Evolutionary conservation across 148 eudicot species (phyloP).

Genomic region (Amaranthus palmeri): DNA sequence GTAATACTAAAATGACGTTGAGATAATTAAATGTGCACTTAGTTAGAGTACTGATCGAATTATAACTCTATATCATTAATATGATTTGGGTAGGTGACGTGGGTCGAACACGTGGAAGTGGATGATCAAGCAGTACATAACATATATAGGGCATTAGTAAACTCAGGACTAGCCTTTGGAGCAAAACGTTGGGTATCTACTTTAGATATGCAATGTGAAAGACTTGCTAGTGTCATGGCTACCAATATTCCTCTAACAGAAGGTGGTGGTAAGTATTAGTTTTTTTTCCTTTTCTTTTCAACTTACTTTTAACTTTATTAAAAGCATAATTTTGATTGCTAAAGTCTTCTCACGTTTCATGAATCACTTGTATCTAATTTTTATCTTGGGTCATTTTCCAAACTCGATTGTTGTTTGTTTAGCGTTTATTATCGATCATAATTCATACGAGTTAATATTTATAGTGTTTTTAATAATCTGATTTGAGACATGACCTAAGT

Average conservation of each 20-base stretch:
- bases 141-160: constrained; percentile 64
- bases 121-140: constrained; percentile 75
- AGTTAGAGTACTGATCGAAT: too few species aligned
- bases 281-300: too few species aligned
- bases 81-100: constrained; percentile 46
- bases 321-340: too few species aligned
- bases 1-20: not conserved
- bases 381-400: too few species aligned
- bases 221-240: constrained; percentile 87
- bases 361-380: too few species aligned
- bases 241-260: constrained; percentile 84
- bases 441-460: too few species aligned
- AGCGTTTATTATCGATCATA: too few species aligned
- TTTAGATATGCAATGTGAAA: constrained; percentile 78
- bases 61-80: not conserved
- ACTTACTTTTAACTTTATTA: too few species aligned
- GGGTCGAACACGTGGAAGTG: constrained; percentile 90
- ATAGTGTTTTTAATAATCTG: too few species aligned
- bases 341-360: too few species aligned
- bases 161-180: constrained; percentile 78
- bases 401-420: too few species aligned
- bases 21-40: not conserved
- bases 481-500: too few species aligned
- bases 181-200: constrained; percentile 94
- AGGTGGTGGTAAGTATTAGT: constrained; percentile 54